Base-by-base conservation (phyloP, 176 grass and related monocot genomes). In the Eragrostis nindensis region DNA sequence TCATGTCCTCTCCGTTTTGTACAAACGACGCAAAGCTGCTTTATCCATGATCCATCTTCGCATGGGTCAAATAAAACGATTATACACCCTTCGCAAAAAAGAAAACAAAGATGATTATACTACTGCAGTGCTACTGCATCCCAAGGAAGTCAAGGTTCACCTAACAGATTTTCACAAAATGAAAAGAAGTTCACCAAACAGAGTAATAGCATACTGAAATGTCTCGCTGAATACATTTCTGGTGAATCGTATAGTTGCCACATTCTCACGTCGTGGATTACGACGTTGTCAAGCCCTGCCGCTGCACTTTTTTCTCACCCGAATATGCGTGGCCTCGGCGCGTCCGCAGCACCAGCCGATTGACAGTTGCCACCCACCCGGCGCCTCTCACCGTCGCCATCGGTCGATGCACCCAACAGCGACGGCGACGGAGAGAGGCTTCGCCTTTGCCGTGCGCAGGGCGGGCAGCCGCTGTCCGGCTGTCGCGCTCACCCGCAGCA, bases 321-420 rank as follows among this genome's bases (percentile, higher is more conserved):
- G n/a, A n/a, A n/a, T n/a, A 17, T 19, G 16, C 19, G 63, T 66
- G 36, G 17, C 10, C 32, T 21, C 21, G 8, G 36, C 61, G 50
- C 30, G 29, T 54, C 63, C 16, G 29, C 29, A 49, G 53, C 38
- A 43, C 9, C 43, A 6, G 42, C 21, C 57, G 25, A 32, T n/a
- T 41, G 9, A 32, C 74, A 13, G n/a, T n/a, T n/a, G n/a, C 32
- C 32, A 1, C 32, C 8, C 71, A 14, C 19, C 3, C 52, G 5
- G 68, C 54, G 15, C 54, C 16, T 17, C 57, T 8, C 7, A 36
- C 29, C 49, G 38, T 84, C 72, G 62, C 49, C 50, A 18, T 83
- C 81, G 36, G 62, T 16, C 82, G 50, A 68, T 13, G 41, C 42
- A 60, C 24, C 27, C 66, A 46, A 62, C 42, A 70, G 19, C 29